These are phyloP conservation scores for Rossbeevera mucosa DNA, from an alignment of 768 basidiomycete genomes.

Conservation along the genomic window DNA sequence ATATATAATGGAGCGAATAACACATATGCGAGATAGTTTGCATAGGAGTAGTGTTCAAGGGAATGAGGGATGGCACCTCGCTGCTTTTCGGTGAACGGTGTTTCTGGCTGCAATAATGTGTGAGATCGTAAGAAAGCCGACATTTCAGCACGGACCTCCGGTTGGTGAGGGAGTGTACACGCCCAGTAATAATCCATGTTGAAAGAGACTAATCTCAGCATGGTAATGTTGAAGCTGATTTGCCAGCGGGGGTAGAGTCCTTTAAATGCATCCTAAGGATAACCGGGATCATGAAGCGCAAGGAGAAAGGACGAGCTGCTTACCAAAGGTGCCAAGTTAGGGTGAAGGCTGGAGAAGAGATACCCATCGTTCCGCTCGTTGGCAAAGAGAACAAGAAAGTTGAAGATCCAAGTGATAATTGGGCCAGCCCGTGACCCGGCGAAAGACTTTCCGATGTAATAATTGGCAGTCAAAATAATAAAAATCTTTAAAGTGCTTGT, in stretches of 20 bases:
- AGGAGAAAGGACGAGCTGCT: conserved; percentile 20
- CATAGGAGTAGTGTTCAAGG: conserved; percentile 55
- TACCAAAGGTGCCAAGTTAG: conserved; percentile 59
- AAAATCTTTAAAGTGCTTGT: conserved; percentile 74
- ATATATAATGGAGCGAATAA: conserved; percentile 94
- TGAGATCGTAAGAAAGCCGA: conserved; percentile 1
- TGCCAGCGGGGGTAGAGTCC: conserved; percentile 93
- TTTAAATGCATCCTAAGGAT: conserved; percentile 52
- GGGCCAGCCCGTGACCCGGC: conserved; percentile 44
- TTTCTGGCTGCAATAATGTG: conserved; percentile 21
- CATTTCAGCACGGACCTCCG: conserved; percentile 37
- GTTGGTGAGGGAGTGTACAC: conserved; percentile 34
- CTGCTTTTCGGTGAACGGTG: conserved; percentile 50
- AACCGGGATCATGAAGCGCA: conserved; percentile 4
- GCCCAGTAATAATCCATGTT: conserved; percentile 94
- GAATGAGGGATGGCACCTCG: conserved; percentile 55
- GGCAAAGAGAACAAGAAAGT: conserved; percentile 63
- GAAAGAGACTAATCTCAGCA: conserved; percentile 90
- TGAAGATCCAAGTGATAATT: conserved; percentile 72
- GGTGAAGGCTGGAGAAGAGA: conserved; percentile 51
- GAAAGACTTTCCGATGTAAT: conserved; percentile 48
- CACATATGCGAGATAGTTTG: conserved; percentile 78
- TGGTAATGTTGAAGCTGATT: conserved; percentile 91
- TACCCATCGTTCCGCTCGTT: conserved; percentile 80
- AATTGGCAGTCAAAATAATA: conserved; percentile 67